Evolutionary conservation across 75 land plant species (phyloP).

Genomic region (Chamaecyparis obtusa): DNA sequence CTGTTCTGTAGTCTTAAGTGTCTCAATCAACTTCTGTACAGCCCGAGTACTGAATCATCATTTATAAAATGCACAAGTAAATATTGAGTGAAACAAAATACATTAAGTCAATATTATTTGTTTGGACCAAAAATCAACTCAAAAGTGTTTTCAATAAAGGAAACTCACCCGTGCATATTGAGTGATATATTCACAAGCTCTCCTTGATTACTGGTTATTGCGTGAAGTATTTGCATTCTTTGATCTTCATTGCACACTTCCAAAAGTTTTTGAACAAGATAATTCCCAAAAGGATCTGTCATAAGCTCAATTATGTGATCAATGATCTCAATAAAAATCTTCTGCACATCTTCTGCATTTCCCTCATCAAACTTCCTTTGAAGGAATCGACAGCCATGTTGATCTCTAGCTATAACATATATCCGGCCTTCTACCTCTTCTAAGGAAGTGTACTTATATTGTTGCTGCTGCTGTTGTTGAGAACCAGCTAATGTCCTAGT

Average conservation of each 20-base stretch:
- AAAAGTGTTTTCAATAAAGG: not conserved
- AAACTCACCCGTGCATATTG: conserved; percentile 50
- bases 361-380: conserved; percentile 65
- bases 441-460: conserved; percentile 44
- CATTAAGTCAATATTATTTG: not conserved
- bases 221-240: conserved; percentile 49
- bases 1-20: conserved; percentile 38
- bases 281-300: conserved; percentile 87
- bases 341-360: conserved; percentile 54
- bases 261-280: conserved; percentile 79
- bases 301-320: conserved; percentile 73
- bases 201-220: conserved; percentile 36
- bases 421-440: conserved; percentile 61
- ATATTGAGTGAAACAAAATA: not conserved
- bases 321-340: conserved; percentile 65
- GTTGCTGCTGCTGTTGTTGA: conserved; percentile 22
- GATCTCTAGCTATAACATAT: conserved; percentile 72
- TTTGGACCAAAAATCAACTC: not conserved
- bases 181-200: conserved; percentile 39
- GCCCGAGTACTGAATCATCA: conserved; percentile 50
- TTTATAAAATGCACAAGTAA: not conserved
- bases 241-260: conserved; percentile 75
- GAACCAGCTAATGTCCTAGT: not conserved
- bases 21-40: conserved; percentile 82
- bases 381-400: conserved; percentile 75